Conservation (phyloP, 1,284 basidiomycete species). For the Pseudozyma pruni region DNA sequence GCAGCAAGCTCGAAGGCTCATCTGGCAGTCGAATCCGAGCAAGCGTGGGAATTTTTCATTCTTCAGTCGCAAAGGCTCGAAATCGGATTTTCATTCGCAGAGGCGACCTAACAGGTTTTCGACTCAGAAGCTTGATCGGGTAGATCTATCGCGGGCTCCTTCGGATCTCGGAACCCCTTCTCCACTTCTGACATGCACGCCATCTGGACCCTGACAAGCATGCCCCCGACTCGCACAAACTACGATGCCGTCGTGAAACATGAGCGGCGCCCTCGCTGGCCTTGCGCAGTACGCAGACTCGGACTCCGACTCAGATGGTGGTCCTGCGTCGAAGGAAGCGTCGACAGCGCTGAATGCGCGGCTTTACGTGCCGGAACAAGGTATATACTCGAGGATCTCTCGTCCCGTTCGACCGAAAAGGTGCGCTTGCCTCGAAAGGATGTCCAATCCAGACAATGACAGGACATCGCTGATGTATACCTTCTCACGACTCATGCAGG, state of each 20-base stretch:
- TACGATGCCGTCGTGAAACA: conserved; percentile 1
- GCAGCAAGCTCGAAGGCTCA: not conserved
- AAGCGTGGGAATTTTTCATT: conserved; percentile 36
- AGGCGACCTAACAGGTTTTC: too few relatives aligned
- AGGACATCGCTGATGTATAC: too few relatives aligned
- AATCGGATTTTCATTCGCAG: too few relatives aligned
- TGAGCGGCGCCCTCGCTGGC: conserved; percentile 22
- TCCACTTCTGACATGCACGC: conserved; percentile 2
- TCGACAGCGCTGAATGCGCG: too few relatives aligned
- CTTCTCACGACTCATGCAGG: too few relatives aligned
- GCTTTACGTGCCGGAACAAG: too few relatives aligned
- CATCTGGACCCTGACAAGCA: conserved; percentile 6
- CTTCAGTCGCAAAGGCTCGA: too few relatives aligned
- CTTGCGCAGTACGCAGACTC: conserved; percentile 30
- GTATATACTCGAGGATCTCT: not conserved
- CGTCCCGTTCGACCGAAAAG: conserved; percentile 7
- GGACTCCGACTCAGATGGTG: conserved; percentile 15
- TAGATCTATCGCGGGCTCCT: not conserved
- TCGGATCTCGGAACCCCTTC: conserved; percentile 7
- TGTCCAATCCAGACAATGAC: too few relatives aligned
- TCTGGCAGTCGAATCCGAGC: not conserved
- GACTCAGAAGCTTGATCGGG: not conserved
- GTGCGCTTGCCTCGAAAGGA: conserved; percentile 4
- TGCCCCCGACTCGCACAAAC: not conserved
- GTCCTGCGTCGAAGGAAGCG: too few relatives aligned